Conservation (phyloP, 805 yeast species). For the Hermanozyma aechmeae region DNA sequence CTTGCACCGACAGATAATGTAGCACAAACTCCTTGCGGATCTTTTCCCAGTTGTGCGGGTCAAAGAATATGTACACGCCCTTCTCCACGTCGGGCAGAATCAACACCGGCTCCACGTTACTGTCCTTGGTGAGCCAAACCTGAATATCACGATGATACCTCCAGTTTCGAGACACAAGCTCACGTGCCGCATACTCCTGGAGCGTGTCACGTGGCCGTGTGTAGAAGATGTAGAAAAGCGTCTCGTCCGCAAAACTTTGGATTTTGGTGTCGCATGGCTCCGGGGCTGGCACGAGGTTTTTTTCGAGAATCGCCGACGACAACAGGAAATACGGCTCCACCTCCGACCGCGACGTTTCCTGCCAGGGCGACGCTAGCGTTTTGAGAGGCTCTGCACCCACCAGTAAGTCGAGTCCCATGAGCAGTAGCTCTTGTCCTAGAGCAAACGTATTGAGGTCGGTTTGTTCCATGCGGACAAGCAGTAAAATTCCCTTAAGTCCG, state of each 20-base stretch:
- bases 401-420: conserved; percentile 54
- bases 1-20: conserved; percentile 34
- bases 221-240: conserved; percentile 86
- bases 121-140: conserved; percentile 94
- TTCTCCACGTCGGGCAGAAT: conserved; percentile 75
- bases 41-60: conserved; percentile 93
- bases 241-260: conserved; percentile 73
- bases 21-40: conserved; percentile 62
- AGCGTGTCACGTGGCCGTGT: conserved; percentile 86
- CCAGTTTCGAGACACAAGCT: conserved; percentile 90
- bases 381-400: conserved; percentile 42
- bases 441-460: conserved; percentile 58
- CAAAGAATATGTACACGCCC: conserved; percentile 90
- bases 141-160: conserved; percentile 91
- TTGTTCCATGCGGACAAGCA: conserved; percentile 53
- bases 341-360: conserved; percentile 80
- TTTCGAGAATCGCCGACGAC: conserved; percentile 39
- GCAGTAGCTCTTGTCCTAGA: conserved; percentile 64
- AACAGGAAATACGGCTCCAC: conserved; percentile 75
- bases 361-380: conserved; percentile 88
- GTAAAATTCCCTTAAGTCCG: conserved; percentile 58
- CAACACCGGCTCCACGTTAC: conserved; percentile 79
- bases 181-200: conserved; percentile 91
- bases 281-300: conserved; percentile 28
- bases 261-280: conserved; percentile 42